Base-by-base conservation (phyloP, 2,329 filamentous ascomycete genomes). In the Ceratocystis smalleyi region DNA sequence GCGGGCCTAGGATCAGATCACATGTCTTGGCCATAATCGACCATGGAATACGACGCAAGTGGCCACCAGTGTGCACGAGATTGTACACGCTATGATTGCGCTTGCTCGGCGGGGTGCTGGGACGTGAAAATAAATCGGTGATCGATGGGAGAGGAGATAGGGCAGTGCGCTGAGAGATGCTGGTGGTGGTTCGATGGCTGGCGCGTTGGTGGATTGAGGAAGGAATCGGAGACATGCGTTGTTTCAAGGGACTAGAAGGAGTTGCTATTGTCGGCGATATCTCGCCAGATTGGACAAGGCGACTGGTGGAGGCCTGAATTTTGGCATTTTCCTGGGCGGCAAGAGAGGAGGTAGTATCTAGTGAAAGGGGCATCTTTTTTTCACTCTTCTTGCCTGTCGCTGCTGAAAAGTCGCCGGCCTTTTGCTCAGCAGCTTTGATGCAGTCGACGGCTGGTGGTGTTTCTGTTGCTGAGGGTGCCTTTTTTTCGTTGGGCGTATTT, bases 1-100 rank as follows among this genome's bases (percentile, higher is more conserved):
- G 90, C n/a, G 90, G 90, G 0, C 88, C 84, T 15, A 96, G 76
- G 3, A 95, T 79, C 35, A 94, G 80, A 62, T 88, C 84, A 68
- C 83, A 85, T 0, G 90, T 91, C 74, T 89, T 91, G 64, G 86
- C 82, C 30, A 95, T 80, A 35, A 95, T 81, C 2, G 84, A 81
- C 61, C 82, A 76, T 0, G 83, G 81, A 35, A 87, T 75, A 54
- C 79, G 76, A 62, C 78, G 77, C 43, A 80, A 75, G 0, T 77
- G 75, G 43, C 75, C 35, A 15, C 35, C 74, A 4, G 81, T 69
- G 5, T 73, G 77, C 43, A 66, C 49, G 17, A 59, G 60, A 45
- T 45, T 63, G 54, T 60, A 49, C 17, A 40, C 43, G 43, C 65
- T 51, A 24, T 51, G 30, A 10, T n/a, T 35, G 6, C 30, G 54